Conservation (phyloP, 2,329 filamentous ascomycete species). For the Volutella citrinella region DNA sequence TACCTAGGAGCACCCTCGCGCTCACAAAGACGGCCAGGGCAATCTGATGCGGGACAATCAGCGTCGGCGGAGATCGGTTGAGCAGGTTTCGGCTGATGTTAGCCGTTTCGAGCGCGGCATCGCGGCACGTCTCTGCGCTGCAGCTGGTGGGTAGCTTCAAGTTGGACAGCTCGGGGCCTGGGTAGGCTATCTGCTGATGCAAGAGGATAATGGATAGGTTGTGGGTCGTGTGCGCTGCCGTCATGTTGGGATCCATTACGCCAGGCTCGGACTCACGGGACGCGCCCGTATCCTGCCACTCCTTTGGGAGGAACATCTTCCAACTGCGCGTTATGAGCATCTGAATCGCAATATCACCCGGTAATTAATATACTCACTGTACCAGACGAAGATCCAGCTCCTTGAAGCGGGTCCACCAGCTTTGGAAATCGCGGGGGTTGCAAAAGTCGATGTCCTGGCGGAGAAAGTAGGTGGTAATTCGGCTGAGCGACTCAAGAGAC, state of each 20-base stretch:
- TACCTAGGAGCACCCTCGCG: constrained; percentile 38
- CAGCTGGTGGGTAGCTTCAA: constrained; percentile 38
- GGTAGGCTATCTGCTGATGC: constrained; percentile 47
- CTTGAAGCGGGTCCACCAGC: constrained; percentile 45
- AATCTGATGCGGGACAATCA: constrained; percentile 33
- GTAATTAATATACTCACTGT: constrained; percentile 27
- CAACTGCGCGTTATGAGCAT: constrained; percentile 20
- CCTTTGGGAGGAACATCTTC: constrained; percentile 43
- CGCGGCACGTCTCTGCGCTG: constrained; percentile 47
- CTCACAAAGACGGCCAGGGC: constrained; percentile 45
- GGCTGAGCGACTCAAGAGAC: constrained; percentile 43
- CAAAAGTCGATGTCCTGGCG: constrained; percentile 39
- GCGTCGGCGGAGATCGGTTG: constrained; percentile 27
- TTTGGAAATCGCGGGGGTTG: constrained; percentile 37
- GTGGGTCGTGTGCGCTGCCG: constrained; percentile 46
- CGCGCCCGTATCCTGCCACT: constrained; percentile 38
- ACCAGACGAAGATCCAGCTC: constrained; percentile 45
- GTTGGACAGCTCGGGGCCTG: constrained; percentile 26
- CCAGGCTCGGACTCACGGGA: constrained; percentile 21
- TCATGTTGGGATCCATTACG: constrained; percentile 47
- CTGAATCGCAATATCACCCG: background rate
- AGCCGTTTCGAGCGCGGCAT: constrained; percentile 43
- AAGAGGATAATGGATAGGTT: constrained; percentile 49
- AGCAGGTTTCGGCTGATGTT: constrained; percentile 46
- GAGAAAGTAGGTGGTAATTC: constrained; percentile 43